phyloP scores from a whole-genome alignment of 148 eudicot genomes.

The Amaranthus palmeri region DNA sequence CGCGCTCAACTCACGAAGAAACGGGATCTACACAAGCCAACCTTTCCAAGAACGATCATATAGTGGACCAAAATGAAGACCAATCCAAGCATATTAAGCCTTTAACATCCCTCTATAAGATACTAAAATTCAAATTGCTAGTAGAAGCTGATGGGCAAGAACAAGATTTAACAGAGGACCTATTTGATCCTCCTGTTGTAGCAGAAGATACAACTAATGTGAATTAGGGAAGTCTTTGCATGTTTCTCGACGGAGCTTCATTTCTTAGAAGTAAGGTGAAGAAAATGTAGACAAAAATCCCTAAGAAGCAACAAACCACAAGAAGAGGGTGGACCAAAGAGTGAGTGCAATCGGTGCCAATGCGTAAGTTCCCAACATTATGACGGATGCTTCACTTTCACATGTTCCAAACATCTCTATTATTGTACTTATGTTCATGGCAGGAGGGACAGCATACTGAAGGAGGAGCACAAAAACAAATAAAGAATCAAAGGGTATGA shows the following conservation, averaged over 20 bases:
- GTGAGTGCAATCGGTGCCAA: constrained; percentile 35
- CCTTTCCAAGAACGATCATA: constrained; percentile 33
- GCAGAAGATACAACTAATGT: background rate
- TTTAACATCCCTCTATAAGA: constrained; percentile 51
- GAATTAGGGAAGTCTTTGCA: background rate
- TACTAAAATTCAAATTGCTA: constrained; percentile 55
- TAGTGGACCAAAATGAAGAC: constrained; percentile 34
- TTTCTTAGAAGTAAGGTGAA: too few relatives aligned
- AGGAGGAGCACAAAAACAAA: constrained; percentile 59
- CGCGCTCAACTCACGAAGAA: constrained; percentile 45
- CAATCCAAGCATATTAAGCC: constrained; percentile 53
- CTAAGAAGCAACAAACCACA: constrained; percentile 23
- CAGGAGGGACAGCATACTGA: constrained; percentile 80
- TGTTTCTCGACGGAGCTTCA: too few relatives aligned
- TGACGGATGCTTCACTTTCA: constrained; percentile 36
- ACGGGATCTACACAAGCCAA: constrained; percentile 50
- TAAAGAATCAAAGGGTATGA: constrained; percentile 46
- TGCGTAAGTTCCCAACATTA: constrained; percentile 35
- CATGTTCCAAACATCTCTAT: constrained; percentile 38
- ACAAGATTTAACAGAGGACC: constrained; percentile 19
- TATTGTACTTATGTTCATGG: constrained; percentile 74
- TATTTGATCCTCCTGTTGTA: constrained; percentile 10
- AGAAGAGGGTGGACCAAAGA: constrained; percentile 34
- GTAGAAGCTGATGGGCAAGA: constrained; percentile 32
- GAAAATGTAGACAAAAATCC: too few relatives aligned